Base-by-base conservation (phyloP, 2,329 filamentous ascomycete species). In the Colletotrichum incanum region DNA sequence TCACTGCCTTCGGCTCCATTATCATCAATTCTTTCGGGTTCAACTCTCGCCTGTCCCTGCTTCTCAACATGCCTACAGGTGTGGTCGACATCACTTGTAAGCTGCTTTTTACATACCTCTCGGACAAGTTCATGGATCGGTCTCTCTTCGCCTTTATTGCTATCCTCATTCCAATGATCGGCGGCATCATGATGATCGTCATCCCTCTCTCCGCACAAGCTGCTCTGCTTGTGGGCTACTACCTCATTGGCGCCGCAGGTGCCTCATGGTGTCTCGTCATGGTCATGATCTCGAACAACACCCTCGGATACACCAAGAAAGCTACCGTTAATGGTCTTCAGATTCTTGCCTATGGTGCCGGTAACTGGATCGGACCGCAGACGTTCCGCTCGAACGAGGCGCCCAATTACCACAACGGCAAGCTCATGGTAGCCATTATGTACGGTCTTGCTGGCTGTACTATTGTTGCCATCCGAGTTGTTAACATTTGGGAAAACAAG, bases 231-330 rank as follows among this genome's bases (percentile, higher is more conserved):
- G 50, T 76, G 0, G 76, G 76, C 20, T 77, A 77, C 70, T 77
- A 78, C 52, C 72, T 77, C 47, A 77, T 77, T 16, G 75, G 75
- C 14, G 75, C 75, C 2, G 73, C 76, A 0, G 76, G 77, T 31
- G 76, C 77, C 4, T 70, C 77, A 1, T 77, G 77, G 76, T 77
- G 76, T 31, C 66, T 77, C 23, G 66, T 77, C 56, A 77, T 77
- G 76, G 76, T 76, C 45, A 77, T 76, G 73, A 78, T 77, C 64
- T 76, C 76, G 6, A 78, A 77, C 71, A 78, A 78, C 43, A 78
- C 76, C 0, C 76, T 75, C 20, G 78, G 78, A 1, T 77, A 79
- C 67, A 79, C 78, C 18, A 79, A 79, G 60, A 79, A 78, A 63
- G 77, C 75, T 18, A 78, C 76, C 1, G 76, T 78, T 52, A 78